These are phyloP conservation scores for Coprinopsis sp. DNA, from an alignment of 768 basidiomycete species.

Conservation along the genomic window DNA sequence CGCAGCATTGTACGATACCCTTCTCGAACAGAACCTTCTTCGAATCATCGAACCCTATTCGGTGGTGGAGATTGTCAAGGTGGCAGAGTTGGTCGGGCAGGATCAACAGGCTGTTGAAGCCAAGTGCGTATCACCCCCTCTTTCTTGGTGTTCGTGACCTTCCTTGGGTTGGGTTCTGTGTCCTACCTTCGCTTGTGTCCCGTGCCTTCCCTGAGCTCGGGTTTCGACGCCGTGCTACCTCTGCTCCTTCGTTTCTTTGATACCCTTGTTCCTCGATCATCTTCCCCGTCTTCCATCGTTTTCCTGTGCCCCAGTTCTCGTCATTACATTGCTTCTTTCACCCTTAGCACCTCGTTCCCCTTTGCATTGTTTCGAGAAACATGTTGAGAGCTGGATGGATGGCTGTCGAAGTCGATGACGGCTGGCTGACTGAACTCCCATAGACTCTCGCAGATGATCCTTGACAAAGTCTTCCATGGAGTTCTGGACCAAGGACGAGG, in stretches of 20 bases:
- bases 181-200: background rate
- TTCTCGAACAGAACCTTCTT: slow-evolving; percentile 92
- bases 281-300: background rate
- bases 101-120: slow-evolving; percentile 84
- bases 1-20: slow-evolving; percentile 89
- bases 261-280: too few relatives aligned
- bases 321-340: too few relatives aligned
- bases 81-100: slow-evolving; percentile 85
- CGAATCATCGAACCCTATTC: slow-evolving; percentile 96
- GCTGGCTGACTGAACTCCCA: background rate
- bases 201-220: background rate
- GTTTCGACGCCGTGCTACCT: too few relatives aligned
- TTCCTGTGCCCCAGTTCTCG: background rate
- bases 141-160: background rate
- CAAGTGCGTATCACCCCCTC: slow-evolving; percentile 54
- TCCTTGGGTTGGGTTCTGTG: background rate
- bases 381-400: background rate
- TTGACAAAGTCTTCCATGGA: slow-evolving; percentile 90
- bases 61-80: slow-evolving; percentile 84
- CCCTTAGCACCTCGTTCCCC: too few relatives aligned
- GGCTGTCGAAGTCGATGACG: too few relatives aligned
- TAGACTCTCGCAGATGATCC: slow-evolving; percentile 96
- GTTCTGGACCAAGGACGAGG: slow-evolving; percentile 96
- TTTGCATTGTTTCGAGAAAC: background rate
- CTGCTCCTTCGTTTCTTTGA: too few relatives aligned